Evolutionary conservation across 768 basidiomycete species (phyloP).

Genomic region (Mycena polygramma): DNA sequence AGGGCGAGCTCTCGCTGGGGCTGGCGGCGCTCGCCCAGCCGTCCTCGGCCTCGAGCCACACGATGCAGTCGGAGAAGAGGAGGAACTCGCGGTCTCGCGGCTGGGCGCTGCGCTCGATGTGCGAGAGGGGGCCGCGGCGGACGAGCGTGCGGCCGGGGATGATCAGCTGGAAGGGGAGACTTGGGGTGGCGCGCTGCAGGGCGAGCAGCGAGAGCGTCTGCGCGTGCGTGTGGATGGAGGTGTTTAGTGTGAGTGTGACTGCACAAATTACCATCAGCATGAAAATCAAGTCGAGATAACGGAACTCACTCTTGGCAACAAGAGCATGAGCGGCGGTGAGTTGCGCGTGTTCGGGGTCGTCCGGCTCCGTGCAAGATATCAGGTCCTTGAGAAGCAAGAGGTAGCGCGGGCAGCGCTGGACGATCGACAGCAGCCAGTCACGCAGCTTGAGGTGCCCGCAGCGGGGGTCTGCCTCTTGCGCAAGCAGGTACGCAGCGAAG

Average conservation of each 20-base stretch:
- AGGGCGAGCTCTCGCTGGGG: background rate
- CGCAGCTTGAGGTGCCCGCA: constrained; percentile 83
- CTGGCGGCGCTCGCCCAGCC: constrained; percentile 31
- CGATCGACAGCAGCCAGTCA: constrained; percentile 89
- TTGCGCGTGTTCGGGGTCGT: constrained; percentile 76
- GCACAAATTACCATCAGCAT: constrained; percentile 8
- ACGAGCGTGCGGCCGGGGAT: constrained; percentile 85
- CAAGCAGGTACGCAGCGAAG: constrained; percentile 74
- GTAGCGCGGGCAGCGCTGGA: constrained; percentile 91
- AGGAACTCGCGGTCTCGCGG: constrained; percentile 78
- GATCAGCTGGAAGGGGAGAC: constrained; percentile 84
- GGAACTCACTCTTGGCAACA: constrained; percentile 77
- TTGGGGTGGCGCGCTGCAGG: constrained; percentile 81
- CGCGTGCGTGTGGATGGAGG: constrained; percentile 82
- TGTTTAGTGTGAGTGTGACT: constrained; percentile 86
- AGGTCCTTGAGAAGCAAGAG: constrained; percentile 87
- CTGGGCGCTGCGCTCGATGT: constrained; percentile 64
- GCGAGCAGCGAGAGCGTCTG: constrained; percentile 82
- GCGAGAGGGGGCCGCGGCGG: constrained; percentile 73
- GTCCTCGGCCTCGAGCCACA: constrained; percentile 73
- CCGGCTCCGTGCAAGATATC: constrained; percentile 71
- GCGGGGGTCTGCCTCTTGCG: constrained; percentile 75
- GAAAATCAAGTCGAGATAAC: background rate
- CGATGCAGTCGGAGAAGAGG: constrained; percentile 84
- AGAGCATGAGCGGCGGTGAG: constrained; percentile 72